phyloP scores from a whole-genome alignment of 2,329 filamentous ascomycete genomes.

The Diaporthe vexans region DNA sequence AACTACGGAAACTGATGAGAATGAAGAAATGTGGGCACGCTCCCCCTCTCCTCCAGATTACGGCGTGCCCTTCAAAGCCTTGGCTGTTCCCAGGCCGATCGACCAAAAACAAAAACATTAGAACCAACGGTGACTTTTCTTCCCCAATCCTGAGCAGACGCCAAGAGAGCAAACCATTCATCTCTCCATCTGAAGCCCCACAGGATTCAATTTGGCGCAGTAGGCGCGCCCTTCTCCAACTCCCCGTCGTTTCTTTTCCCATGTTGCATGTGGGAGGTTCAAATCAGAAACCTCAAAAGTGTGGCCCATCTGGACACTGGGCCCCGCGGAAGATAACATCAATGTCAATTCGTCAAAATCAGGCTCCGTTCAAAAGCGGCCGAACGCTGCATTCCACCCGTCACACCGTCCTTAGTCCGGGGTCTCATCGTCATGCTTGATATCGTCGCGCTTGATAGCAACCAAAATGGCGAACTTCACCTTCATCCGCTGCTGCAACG shows the following conservation, averaged over 20 bases:
- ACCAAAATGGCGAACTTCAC: constrained; percentile 30
- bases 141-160: too few species aligned
- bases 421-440: too few species aligned
- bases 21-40: background rate
- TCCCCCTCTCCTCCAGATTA: background rate
- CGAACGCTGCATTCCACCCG: background rate
- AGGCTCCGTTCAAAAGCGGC: too few species aligned
- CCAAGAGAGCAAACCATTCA: background rate
- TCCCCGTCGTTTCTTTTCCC: too few species aligned
- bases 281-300: background rate
- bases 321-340: background rate
- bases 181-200: background rate
- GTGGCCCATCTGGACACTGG: background rate
- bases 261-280: background rate
- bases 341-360: background rate
- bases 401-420: background rate
- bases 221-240: too few species aligned
- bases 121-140: too few species aligned
- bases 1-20: background rate
- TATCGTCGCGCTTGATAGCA: background rate
- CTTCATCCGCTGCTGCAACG: background rate
- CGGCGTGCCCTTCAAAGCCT: background rate
- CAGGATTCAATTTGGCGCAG: too few species aligned
- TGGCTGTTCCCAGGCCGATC: too few species aligned
- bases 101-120: background rate